Evolutionary conservation across 1,284 basidiomycete genomes (phyloP), one percentile per base, ranked within the genome.

Genomic region (Puccinia horiana): DNA sequence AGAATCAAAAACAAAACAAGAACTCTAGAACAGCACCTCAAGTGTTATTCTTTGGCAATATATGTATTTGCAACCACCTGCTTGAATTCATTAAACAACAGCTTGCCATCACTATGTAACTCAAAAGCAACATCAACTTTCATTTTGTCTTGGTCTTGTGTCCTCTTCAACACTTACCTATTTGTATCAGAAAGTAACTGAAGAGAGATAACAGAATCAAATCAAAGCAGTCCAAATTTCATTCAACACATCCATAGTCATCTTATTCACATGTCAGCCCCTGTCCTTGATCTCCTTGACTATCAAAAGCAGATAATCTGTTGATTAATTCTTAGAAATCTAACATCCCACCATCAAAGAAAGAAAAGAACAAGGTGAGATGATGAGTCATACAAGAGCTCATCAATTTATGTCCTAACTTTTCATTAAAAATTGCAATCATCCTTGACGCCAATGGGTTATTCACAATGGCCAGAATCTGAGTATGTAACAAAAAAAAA

Each of bases 251-350:
- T n/a, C n/a, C n/a, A 67, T 9, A 47, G 20, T 67, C 6, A 9
- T 67, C 63, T 32, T 56, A 76, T 61, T 80, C 18, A 96, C 95
- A 99, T 87, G 91, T 91, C 81, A 99, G 89, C 88, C 99, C 99
- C 88, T 99, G 96, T 86, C 98, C 97, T 83, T 96, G 89, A 29
- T 93, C 95, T 49, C 96, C 96, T 87, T 95, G 92, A 87, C 93
- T 96, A 85, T 94, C 96, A 87, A 99, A 99, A 58, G 97, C 96
- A 85, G 94, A 96, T 85, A 99, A 88, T 1, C 96, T 96, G 3
- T 94, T 94, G 0, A 99, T 97, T 85, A 99, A 99, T 88, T 99
- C 96, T 86, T 98, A 95, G 87, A 99, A 99, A 87, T 99, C 96
- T 74, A 99, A 97, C 0, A 96, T 96, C 82, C 96, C 96, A 85